phyloP scores from a whole-genome alignment of 2,329 filamentous ascomycete genomes.

The Pseudopithomyces maydicus region DNA sequence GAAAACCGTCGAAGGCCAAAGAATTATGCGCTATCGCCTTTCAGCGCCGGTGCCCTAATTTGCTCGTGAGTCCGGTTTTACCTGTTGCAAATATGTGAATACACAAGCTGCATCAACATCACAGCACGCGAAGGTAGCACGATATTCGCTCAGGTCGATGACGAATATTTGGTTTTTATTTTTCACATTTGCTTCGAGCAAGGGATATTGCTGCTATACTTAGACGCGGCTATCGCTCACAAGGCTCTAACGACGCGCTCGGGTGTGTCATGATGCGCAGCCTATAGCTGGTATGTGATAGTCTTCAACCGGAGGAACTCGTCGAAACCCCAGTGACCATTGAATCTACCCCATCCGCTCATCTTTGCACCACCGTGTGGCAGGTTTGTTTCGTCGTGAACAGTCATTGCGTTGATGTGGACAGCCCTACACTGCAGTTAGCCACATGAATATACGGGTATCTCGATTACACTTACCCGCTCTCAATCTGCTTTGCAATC shows the following conservation, averaged over 20 bases:
- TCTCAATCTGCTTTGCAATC: conserved; percentile 57
- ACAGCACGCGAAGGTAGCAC: too few relatives aligned
- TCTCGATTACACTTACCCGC: conserved; percentile 52
- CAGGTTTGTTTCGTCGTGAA: conserved; percentile 55
- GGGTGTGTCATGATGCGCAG: neutral
- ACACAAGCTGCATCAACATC: too few relatives aligned
- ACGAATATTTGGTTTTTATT: too few relatives aligned
- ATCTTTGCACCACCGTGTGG: conserved; percentile 57
- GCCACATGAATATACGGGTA: conserved; percentile 1
- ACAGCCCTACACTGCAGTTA: conserved; percentile 43
- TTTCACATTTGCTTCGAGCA: too few relatives aligned
- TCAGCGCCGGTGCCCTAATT: too few relatives aligned
- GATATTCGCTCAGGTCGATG: too few relatives aligned
- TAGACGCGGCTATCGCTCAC: too few relatives aligned
- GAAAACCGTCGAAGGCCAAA: too few relatives aligned
- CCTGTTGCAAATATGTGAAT: too few relatives aligned
- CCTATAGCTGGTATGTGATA: conserved; percentile 46
- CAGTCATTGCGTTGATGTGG: conserved; percentile 58
- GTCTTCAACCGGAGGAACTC: conserved; percentile 53
- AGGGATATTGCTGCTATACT: too few relatives aligned
- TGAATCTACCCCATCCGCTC: conserved; percentile 56
- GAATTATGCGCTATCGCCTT: too few relatives aligned
- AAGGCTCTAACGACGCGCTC: neutral
- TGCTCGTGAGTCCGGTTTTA: too few relatives aligned
- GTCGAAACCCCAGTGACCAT: conserved; percentile 51